A percentile compares a stretch with the other conserved stretches of the same genome.
phyloP scores from a whole-genome alignment of 495 filamentous ascomycete species.

The Bacidia rubella region DNA sequence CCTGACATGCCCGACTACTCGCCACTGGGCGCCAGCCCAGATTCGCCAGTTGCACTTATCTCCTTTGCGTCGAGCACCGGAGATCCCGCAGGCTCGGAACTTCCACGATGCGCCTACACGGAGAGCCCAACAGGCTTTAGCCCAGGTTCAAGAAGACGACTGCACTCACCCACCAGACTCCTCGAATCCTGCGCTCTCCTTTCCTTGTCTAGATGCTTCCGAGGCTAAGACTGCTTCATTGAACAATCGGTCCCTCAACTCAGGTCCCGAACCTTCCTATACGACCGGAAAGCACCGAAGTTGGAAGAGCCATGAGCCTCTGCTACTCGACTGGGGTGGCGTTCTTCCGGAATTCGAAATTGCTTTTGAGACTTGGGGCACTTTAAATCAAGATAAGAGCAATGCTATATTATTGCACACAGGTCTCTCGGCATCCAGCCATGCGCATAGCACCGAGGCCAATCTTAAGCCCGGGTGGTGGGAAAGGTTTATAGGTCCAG shows the following conservation, averaged over 20 bases:
- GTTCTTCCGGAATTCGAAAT: conserved; percentile 72
- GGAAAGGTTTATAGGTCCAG: conserved; percentile 97
- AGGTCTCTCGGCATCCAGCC: conserved; percentile 86
- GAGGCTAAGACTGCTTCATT: conserved; percentile 75
- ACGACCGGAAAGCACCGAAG: conserved; percentile 67
- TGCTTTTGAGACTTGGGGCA: conserved; percentile 90
- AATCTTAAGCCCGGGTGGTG: conserved; percentile 94
- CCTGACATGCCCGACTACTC: background rate
- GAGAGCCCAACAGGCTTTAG: conserved; percentile 22
- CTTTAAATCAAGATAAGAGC: conserved; percentile 63
- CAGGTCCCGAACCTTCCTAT: conserved; percentile 88
- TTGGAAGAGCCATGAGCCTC: conserved; percentile 58
- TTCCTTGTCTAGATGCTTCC: conserved; percentile 87
- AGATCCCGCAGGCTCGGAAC: background rate
- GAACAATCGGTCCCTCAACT: conserved; percentile 51
- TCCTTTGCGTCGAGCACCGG: conserved; percentile 8
- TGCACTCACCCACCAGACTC: conserved; percentile 24
- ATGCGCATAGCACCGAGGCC: conserved; percentile 73
- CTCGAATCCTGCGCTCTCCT: conserved; percentile 84
- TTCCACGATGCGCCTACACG: conserved; percentile 22
- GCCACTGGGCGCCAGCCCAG: conserved; percentile 5
- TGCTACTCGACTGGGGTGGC: conserved; percentile 89
- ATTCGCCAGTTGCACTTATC: conserved; percentile 14
- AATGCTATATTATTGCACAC: conserved; percentile 92
- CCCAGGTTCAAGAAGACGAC: conserved; percentile 12